These are phyloP conservation scores for Chaetomidium leptoderma DNA, from an alignment of 495 filamentous ascomycete genomes.

Conservation along the genomic window DNA sequence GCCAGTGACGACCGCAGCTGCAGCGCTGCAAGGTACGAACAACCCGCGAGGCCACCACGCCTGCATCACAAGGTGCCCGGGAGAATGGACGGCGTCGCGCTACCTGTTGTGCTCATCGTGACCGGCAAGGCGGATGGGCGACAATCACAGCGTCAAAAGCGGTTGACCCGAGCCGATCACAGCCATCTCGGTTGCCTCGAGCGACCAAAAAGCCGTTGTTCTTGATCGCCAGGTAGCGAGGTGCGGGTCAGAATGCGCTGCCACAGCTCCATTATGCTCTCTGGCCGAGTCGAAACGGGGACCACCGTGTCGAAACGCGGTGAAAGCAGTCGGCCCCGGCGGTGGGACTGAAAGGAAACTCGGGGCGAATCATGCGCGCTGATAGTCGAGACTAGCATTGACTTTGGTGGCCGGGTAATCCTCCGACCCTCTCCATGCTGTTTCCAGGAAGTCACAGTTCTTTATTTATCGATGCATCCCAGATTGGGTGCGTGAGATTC, in stretches of 20 bases:
- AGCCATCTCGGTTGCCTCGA: conserved; percentile 6
- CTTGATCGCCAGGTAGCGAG: conserved; percentile 23
- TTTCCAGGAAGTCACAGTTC: conserved; percentile 17
- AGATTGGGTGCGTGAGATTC: conserved; percentile 1
- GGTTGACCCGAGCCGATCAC: conserved; percentile 11
- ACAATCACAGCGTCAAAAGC: conserved; percentile 1
- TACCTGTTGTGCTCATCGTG: conserved; percentile 8
- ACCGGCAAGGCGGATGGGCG: background rate
- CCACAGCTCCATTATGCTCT: conserved; percentile 19
- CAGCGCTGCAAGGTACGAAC: conserved; percentile 31
- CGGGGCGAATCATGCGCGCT: conserved; percentile 21
- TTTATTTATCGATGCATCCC: conserved; percentile 16
- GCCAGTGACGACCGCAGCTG: conserved; percentile 29
- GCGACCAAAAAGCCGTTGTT: background rate
- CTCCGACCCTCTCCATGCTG: conserved; percentile 21
- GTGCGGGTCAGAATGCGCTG: conserved; percentile 21
- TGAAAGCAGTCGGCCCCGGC: background rate
- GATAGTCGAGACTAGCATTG: conserved; percentile 26
- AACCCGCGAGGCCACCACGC: conserved; percentile 27
- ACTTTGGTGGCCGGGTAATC: conserved; percentile 22
- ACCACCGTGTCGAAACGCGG: background rate
- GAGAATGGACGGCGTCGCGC: conserved; percentile 22
- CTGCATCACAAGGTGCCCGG: conserved; percentile 21
- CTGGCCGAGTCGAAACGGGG: no score
- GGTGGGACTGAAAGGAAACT: conserved; percentile 20